phyloP scores from a whole-genome alignment of 1,284 basidiomycete species.

The Sanghuangporus weigelae region DNA sequence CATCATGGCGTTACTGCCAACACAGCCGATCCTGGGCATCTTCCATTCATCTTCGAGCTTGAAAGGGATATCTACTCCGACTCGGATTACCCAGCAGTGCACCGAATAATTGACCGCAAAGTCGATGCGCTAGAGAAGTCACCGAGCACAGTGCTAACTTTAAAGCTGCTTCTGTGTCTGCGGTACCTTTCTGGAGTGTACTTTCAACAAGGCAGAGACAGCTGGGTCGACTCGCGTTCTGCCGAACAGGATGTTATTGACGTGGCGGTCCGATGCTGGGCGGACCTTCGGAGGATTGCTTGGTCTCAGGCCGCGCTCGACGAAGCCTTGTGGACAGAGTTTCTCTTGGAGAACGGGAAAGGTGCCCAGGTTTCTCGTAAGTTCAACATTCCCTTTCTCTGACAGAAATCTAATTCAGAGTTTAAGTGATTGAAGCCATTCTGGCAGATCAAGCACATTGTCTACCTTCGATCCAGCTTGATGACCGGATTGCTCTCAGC shows the following conservation, averaged over 20 bases:
- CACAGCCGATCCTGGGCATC: neutral
- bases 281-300: neutral
- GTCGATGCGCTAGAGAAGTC: neutral
- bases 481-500: constrained; percentile 38
- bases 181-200: constrained; percentile 2
- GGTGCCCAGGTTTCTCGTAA: neutral
- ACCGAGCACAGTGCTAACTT: neutral
- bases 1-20: neutral
- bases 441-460: constrained; percentile 29
- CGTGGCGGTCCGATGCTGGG: neutral
- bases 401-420: neutral
- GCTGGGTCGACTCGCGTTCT: neutral
- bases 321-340: constrained; percentile 2
- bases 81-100: neutral
- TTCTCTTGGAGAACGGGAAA: constrained; percentile 6
- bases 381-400: neutral
- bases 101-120: neutral
- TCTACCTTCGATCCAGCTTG: constrained; percentile 32
- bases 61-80: constrained; percentile 3
- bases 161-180: constrained; percentile 5
- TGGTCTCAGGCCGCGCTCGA: neutral
- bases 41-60: constrained; percentile 2
- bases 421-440: constrained; percentile 7
- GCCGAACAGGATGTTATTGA: neutral
- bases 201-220: neutral